phyloP scores from a whole-genome alignment of 805 yeast genomes.

The Pichia phayaonensis region DNA sequence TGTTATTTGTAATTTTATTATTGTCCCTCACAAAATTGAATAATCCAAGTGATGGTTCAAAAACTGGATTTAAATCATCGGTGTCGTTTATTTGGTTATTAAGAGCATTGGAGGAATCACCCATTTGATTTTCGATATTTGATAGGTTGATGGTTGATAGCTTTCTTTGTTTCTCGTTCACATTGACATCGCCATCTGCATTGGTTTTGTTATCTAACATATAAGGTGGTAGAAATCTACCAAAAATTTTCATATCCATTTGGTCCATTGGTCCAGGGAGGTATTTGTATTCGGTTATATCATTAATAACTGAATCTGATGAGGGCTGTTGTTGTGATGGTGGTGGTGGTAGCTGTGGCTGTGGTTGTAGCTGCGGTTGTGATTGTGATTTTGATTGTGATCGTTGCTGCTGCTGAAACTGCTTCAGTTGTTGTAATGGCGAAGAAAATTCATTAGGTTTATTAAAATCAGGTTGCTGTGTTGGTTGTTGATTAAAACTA shows the following conservation, averaged over 20 bases:
- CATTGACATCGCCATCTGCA: no score
- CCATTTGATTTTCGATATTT: neutral
- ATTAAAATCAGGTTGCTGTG: neutral
- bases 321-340: neutral
- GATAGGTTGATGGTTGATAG: neutral
- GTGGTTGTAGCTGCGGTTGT: no score
- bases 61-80: neutral
- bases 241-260: constrained; percentile 78
- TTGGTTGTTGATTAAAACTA: neutral
- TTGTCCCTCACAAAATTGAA: constrained; percentile 3
- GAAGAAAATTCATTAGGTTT: neutral
- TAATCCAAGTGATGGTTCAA: constrained; percentile 7
- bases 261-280: constrained; percentile 82
- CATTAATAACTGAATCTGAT: neutral
- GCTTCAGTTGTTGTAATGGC: no score
- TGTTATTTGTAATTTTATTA: neutral
- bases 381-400: no score
- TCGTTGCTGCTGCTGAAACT: no score
- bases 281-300: constrained; percentile 30
- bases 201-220: constrained; percentile 33
- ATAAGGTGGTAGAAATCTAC: constrained; percentile 75
- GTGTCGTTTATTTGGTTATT: neutral
- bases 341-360: no score
- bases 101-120: no score
- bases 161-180: neutral